Evolutionary conservation across 2,329 filamentous ascomycete species (phyloP).

Genomic region (Botrytis fragariae): DNA sequence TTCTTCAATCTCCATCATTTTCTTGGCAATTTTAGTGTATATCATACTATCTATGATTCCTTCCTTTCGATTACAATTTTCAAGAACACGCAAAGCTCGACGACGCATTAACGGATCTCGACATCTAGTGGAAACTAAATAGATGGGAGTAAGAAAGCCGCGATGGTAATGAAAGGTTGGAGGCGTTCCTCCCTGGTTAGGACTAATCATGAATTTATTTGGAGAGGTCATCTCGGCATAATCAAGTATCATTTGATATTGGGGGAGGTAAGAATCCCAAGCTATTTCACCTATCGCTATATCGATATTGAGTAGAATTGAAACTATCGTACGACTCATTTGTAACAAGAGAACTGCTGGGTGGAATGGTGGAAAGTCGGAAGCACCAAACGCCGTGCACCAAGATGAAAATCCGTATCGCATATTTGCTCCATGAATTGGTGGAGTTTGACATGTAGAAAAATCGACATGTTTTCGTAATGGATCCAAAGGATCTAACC

Average conservation of each 20-base stretch:
- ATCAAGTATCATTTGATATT: constrained; percentile 4
- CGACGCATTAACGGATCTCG: constrained; percentile 4
- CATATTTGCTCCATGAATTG: not conserved
- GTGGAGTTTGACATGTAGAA: not conserved
- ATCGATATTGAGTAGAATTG: not conserved
- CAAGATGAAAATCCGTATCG: not conserved
- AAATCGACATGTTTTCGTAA: not conserved
- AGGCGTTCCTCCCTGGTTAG: not conserved
- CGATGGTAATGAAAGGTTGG: constrained; percentile 5
- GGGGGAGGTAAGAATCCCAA: not conserved
- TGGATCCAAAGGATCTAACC: not conserved
- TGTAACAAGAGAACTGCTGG: not conserved
- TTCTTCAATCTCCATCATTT: constrained; percentile 12
- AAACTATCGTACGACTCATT: not conserved
- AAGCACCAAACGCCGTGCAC: constrained; percentile 1
- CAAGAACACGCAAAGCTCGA: not conserved
- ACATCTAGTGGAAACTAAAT: not conserved
- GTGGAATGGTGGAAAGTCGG: constrained; percentile 1
- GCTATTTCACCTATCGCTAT: not conserved
- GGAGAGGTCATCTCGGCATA: not conserved
- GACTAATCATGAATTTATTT: not conserved
- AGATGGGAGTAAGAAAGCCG: constrained; percentile 7
- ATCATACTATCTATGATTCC: constrained; percentile 8
- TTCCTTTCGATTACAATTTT: constrained; percentile 6
- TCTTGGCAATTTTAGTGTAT: not conserved